Evolutionary conservation across 768 basidiomycete species (phyloP).

Genomic region (Tephrocybe rancida): DNA sequence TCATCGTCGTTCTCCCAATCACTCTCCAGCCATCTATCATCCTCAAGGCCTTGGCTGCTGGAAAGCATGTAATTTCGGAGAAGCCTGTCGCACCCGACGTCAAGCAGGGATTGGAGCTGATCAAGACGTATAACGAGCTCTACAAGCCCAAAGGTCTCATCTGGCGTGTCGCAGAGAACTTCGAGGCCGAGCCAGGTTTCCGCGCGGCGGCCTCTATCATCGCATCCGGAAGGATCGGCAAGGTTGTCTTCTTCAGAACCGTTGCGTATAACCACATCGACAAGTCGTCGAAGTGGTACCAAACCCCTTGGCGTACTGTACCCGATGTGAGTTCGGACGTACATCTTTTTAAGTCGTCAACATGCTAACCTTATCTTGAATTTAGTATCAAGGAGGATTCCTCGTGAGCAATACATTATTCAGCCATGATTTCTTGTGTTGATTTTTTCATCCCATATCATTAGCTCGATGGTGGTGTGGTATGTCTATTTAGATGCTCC

Average conservation of each 20-base stretch:
- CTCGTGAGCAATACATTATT: slow-evolving; percentile 48
- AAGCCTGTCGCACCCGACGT: slow-evolving; percentile 84
- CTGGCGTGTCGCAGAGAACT: slow-evolving; percentile 85
- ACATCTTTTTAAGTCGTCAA: neutral
- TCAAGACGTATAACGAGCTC: slow-evolving; percentile 62
- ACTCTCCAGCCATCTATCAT: slow-evolving; percentile 71
- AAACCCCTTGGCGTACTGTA: slow-evolving; percentile 81
- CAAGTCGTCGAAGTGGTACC: slow-evolving; percentile 72
- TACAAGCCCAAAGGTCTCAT: slow-evolving; percentile 70
- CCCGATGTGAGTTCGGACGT: slow-evolving; percentile 61
- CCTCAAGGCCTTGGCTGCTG: slow-evolving; percentile 62
- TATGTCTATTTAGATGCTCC: slow-evolving; percentile 31
- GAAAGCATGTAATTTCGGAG: slow-evolving; percentile 89
- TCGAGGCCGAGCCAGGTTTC: slow-evolving; percentile 65
- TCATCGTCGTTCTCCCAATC: slow-evolving; percentile 81
- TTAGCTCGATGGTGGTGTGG: slow-evolving; percentile 80
- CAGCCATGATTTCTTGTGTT: slow-evolving; percentile 4
- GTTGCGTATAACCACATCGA: slow-evolving; percentile 55
- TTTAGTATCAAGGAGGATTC: slow-evolving; percentile 80
- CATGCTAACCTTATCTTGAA: neutral
- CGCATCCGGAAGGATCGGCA: slow-evolving; percentile 66
- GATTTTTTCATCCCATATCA: slow-evolving; percentile 2
- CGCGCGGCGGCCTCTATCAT: slow-evolving; percentile 51
- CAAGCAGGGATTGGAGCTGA: slow-evolving; percentile 59
- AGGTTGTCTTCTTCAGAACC: slow-evolving; percentile 67